Percentiles rank a stretch among this genome's conserved stretches.
These are phyloP conservation scores for Veloporphyrellus conicus DNA, from an alignment of 1,284 basidiomycete species.

Conservation along the genomic window DNA sequence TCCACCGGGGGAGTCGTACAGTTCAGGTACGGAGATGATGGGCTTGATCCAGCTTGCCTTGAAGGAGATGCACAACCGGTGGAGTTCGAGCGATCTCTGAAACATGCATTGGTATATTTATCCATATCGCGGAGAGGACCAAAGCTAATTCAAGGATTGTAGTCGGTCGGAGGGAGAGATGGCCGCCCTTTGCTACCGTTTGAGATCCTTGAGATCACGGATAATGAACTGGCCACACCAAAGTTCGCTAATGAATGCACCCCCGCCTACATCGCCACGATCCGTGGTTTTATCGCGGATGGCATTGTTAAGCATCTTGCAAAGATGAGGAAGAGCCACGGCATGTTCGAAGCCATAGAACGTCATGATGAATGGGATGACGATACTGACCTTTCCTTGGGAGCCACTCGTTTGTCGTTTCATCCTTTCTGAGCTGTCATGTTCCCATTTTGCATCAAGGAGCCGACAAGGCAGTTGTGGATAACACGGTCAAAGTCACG, in stretches of 20 bases:
- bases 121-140: background rate
- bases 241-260: constrained; percentile 72
- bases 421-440: constrained; percentile 1
- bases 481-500: constrained; percentile 91
- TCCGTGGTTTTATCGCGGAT: constrained; percentile 71
- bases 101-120: constrained; percentile 72
- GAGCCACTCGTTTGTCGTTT: constrained; percentile 56
- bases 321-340: constrained; percentile 66
- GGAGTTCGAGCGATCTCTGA: constrained; percentile 85
- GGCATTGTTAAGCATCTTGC: constrained; percentile 70
- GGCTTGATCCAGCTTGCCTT: constrained; percentile 91
- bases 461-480: constrained; percentile 67
- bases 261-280: constrained; percentile 70
- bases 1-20: constrained; percentile 96
- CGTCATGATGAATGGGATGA: constrained; percentile 75
- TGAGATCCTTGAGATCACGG: constrained; percentile 77
- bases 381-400: constrained; percentile 73
- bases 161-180: constrained; percentile 61
- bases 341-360: constrained; percentile 82
- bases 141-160: constrained; percentile 1
- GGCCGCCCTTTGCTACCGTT: constrained; percentile 78
- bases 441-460: constrained; percentile 34
- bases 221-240: constrained; percentile 56
- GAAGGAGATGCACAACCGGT: constrained; percentile 94
- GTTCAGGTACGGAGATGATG: constrained; percentile 96